These are phyloP conservation scores for Sporothrix inflata DNA, from an alignment of 2,329 filamentous ascomycete species.

Conservation along the genomic window DNA sequence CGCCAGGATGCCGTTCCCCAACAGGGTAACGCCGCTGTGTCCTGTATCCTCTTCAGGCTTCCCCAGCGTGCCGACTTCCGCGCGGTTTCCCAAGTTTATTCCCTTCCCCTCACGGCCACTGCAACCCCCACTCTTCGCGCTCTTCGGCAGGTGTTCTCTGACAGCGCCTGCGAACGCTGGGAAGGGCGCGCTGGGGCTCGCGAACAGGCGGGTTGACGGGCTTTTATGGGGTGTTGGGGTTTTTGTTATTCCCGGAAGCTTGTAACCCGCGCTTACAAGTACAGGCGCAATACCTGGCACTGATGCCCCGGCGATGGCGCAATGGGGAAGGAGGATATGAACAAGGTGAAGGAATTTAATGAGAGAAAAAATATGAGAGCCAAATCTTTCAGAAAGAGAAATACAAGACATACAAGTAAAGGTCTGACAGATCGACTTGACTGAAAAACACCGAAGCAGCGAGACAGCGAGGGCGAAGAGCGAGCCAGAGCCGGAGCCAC, in stretches of 20 bases:
- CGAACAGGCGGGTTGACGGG: no score
- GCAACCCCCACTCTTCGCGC: neutral
- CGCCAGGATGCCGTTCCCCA: no score
- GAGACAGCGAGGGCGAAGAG: neutral
- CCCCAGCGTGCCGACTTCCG: neutral
- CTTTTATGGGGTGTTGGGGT: neutral
- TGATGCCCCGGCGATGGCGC: constrained; percentile 1
- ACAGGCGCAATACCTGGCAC: neutral
- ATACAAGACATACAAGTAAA: neutral
- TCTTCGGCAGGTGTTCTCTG: neutral
- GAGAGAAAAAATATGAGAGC: neutral
- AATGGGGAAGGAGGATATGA: neutral
- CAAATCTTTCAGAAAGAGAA: no score
- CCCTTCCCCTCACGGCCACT: neutral
- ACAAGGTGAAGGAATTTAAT: neutral
- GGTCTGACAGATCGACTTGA: neutral
- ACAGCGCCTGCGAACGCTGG: neutral
- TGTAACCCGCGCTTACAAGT: neutral
- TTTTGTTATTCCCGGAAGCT: constrained; percentile 8
- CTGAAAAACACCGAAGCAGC: neutral
- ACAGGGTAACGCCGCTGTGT: neutral
- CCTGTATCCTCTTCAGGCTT: no score
- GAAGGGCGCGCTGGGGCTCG: neutral
- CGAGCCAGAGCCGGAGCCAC: neutral
- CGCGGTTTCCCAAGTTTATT: neutral